Percentiles rank a stretch among this genome's conserved stretches.
Conservation (phyloP, 805 yeast genomes). For the Metahyphopichia silvanorum region DNA sequence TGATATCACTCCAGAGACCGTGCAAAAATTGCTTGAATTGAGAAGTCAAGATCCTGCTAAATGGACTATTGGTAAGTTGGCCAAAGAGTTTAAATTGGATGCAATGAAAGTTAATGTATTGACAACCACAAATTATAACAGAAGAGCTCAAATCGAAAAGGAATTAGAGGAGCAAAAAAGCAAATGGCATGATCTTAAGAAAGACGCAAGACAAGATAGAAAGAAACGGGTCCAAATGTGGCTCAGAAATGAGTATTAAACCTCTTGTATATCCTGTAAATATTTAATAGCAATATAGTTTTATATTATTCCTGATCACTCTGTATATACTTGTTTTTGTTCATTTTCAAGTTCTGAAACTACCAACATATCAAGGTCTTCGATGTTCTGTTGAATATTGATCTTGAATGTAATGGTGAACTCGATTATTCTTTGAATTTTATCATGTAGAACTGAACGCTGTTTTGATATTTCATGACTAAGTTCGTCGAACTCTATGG, state of each 20-base stretch:
- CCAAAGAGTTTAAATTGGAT: slow-evolving; percentile 56
- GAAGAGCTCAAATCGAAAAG: slow-evolving; percentile 41
- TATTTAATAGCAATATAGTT: too few relatives aligned
- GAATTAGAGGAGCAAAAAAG: slow-evolving; percentile 45
- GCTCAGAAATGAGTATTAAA: slow-evolving; percentile 54
- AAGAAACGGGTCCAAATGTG: slow-evolving; percentile 57
- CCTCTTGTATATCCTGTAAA: neutral
- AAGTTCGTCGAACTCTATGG: slow-evolving; percentile 51
- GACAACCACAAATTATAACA: slow-evolving; percentile 41
- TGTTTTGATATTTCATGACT: slow-evolving; percentile 44
- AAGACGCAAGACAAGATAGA: slow-evolving; percentile 53
- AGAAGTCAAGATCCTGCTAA: slow-evolving; percentile 56
- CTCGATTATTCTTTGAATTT: slow-evolving; percentile 57
- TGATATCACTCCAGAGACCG: slow-evolving; percentile 55
- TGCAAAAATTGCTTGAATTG: slow-evolving; percentile 53
- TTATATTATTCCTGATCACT: too few relatives aligned
- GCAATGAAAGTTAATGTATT: slow-evolving; percentile 32
- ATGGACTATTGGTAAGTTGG: slow-evolving; percentile 63
- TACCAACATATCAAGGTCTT: slow-evolving; percentile 51
- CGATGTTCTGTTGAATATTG: slow-evolving; percentile 61
- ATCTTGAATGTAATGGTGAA: slow-evolving; percentile 62
- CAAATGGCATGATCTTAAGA: slow-evolving; percentile 48
- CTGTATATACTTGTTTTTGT: slow-evolving; percentile 4
- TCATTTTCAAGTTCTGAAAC: slow-evolving; percentile 17
- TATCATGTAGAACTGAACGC: slow-evolving; percentile 47